Evolutionary conservation across 192 early-diverging fungal species (phyloP).

Genomic region (Mortierella hygrophila): DNA sequence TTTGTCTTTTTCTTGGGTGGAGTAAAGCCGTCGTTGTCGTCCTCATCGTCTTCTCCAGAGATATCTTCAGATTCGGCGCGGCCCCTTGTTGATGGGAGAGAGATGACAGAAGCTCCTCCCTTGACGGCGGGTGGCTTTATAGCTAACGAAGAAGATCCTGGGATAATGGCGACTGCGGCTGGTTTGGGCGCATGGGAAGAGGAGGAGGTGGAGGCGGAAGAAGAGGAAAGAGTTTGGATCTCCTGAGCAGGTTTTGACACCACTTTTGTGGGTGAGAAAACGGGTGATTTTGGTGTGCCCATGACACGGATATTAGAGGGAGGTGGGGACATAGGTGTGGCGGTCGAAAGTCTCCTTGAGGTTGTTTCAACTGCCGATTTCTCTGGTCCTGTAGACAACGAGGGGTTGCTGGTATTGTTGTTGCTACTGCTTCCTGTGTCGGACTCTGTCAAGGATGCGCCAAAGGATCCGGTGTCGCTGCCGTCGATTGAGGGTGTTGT

Average conservation of each 20-base stretch:
- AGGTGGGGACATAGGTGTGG: conserved; percentile 16
- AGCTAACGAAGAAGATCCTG: background rate
- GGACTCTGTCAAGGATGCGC: conserved; percentile 15
- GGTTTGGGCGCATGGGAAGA: background rate
- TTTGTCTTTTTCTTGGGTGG: conserved; percentile 23
- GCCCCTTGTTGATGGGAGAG: conserved; percentile 26
- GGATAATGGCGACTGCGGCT: background rate
- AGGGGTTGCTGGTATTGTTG: background rate
- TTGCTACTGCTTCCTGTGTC: conserved; percentile 9
- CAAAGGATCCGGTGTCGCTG: conserved; percentile 40
- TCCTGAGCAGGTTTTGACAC: background rate
- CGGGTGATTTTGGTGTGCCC: conserved; percentile 10
- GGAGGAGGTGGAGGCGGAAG: background rate
- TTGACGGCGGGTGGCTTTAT: conserved; percentile 7
- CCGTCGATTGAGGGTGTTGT: conserved; percentile 18
- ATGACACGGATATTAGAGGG: background rate
- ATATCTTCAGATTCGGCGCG: conserved; percentile 6
- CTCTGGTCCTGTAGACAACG: background rate
- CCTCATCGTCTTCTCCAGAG: conserved; percentile 17
- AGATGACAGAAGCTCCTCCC: conserved; percentile 30
- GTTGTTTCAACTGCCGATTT: background rate
- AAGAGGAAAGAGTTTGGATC: background rate
- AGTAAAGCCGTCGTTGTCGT: background rate
- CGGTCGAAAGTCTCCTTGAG: conserved; percentile 20
- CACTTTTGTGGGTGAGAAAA: background rate